Conservation (phyloP, 257 asterid genomes). For the Hygrophila difformis region DNA sequence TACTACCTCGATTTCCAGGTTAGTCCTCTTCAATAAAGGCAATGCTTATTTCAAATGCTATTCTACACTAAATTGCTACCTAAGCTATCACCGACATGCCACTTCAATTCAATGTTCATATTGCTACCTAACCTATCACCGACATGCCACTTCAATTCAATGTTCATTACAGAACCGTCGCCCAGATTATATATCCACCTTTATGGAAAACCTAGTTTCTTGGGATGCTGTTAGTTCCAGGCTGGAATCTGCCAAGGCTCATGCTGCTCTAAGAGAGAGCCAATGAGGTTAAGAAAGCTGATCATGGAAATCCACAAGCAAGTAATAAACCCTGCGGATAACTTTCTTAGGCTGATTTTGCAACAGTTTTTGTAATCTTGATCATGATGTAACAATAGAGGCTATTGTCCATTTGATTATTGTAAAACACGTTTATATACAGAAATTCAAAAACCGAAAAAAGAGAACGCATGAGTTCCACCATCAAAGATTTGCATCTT, state of each 20-base stretch:
- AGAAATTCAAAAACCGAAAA: too few species aligned
- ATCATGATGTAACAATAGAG: constrained; percentile 7
- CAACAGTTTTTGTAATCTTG: constrained; percentile 4
- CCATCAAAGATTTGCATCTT: too few species aligned
- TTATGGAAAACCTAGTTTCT: constrained; percentile 88
- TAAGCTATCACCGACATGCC: too few species aligned
- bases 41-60: neutral
- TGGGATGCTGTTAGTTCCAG: constrained; percentile 84
- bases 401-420: too few species aligned
- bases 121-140: too few species aligned
- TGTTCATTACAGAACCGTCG: constrained; percentile 53
- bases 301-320: constrained; percentile 39
- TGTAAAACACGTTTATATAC: too few species aligned
- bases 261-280: constrained; percentile 55
- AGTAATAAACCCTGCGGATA: constrained; percentile 29
- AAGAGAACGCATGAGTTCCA: too few species aligned
- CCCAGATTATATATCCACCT: constrained; percentile 63
- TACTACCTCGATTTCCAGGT: constrained; percentile 94
- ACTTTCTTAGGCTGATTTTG: constrained; percentile 35
- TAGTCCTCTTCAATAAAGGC: constrained; percentile 3
- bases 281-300: constrained; percentile 27
- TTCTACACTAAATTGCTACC: too few species aligned
- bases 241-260: constrained; percentile 75
- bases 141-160: too few species aligned
- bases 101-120: neutral